phyloP scores from a whole-genome alignment of 305 asterid species.

The Plantago coronopus region DNA sequence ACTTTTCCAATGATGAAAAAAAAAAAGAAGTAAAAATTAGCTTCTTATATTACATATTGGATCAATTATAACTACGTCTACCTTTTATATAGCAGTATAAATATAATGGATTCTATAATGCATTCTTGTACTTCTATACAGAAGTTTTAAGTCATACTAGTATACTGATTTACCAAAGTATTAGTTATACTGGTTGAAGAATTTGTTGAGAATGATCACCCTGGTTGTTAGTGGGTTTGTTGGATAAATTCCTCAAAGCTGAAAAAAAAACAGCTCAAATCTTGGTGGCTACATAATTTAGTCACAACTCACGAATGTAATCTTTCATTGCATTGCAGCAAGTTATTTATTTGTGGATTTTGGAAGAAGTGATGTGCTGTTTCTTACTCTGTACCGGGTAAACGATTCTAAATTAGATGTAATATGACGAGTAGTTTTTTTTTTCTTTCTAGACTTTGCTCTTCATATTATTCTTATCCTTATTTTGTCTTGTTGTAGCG shows the following conservation, averaged over 20 bases:
- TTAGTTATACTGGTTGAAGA: not conserved
- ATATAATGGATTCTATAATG: not conserved
- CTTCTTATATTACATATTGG: not conserved
- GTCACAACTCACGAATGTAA: too few relatives aligned
- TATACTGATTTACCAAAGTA: not conserved
- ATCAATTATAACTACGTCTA: not conserved
- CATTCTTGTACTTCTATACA: not conserved
- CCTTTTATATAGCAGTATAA: not conserved
- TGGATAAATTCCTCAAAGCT: not conserved
- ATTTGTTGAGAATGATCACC: not conserved
- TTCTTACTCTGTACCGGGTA: not conserved
- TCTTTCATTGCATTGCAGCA: too few relatives aligned
- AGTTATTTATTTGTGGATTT: not conserved
- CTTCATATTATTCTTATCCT: not conserved
- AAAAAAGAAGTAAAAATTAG: too few relatives aligned
- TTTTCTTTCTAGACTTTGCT: not conserved
- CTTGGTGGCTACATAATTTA: too few relatives aligned
- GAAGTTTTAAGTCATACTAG: not conserved
- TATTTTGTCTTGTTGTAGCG: constrained; percentile 30
- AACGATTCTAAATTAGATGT: not conserved
- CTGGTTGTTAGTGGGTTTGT: not conserved
- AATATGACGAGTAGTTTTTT: too few relatives aligned
- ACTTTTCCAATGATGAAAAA: too few relatives aligned
- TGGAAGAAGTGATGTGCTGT: not conserved
- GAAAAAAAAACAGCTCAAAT: not conserved